These are phyloP conservation scores for Calocera viscosa DNA, from an alignment of 768 basidiomycete genomes.

Conservation along the genomic window DNA sequence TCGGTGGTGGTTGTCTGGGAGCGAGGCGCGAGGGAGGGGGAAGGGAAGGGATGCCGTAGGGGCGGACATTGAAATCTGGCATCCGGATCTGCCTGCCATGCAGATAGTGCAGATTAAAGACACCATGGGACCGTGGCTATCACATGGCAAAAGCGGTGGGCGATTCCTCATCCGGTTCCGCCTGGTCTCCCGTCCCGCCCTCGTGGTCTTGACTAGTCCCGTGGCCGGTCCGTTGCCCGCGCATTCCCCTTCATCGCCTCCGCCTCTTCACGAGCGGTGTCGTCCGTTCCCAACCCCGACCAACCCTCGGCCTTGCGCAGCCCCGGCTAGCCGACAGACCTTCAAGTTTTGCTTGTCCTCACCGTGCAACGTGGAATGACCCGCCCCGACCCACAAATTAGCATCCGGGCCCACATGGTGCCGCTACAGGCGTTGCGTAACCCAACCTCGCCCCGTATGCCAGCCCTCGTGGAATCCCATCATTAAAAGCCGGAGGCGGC, in stretches of 20 bases:
- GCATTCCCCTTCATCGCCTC: constrained; percentile 1
- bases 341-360: neutral
- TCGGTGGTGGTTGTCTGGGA: neutral
- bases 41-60: neutral
- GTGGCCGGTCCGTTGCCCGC: neutral
- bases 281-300: neutral
- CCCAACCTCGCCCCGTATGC: neutral
- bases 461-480: neutral
- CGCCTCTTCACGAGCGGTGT: neutral
- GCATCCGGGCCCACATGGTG: neutral
- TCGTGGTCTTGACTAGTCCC: constrained; percentile 2
- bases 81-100: neutral
- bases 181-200: neutral
- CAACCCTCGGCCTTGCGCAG: neutral
- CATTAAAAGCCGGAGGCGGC: constrained; percentile 2
- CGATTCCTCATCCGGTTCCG: constrained; percentile 3
- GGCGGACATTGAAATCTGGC: neutral
- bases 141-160: neutral
- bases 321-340: neutral
- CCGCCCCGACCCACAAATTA: neutral
- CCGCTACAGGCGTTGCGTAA: neutral
- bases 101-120: neutral
- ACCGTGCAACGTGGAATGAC: neutral
- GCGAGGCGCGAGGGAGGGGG: neutral
- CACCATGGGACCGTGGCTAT: neutral